Base-by-base conservation (phyloP, 108 stramenopile genomes). In the Nitzschia inconspicua region DNA sequence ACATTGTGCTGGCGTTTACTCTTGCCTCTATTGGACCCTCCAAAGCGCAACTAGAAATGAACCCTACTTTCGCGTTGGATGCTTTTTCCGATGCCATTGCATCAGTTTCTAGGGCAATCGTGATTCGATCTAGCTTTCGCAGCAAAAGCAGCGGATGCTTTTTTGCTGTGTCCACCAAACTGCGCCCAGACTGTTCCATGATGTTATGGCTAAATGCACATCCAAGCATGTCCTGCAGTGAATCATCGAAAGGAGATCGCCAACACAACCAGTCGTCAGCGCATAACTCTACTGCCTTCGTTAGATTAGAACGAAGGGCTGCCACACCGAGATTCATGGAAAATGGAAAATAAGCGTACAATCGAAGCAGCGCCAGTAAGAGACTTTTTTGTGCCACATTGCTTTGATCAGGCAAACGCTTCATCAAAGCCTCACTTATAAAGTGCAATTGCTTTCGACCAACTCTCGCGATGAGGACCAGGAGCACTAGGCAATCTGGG, bases 141-240 rank as follows among this genome's bases (percentile, higher is more conserved):
- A 85, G 43, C 20, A 85, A 31, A 51, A 89, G 40, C n/a, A 85
- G 66, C 44, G 88, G 81, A 25, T 84, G 79, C n/a, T 68, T 72
- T 36, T 83, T 75, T 0, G 82, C 57, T 23, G 58, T 28, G 5
- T 85, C 82, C 19, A 37, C 34, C 16, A 83, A 46, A 8, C 63
- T 43, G 40, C 76, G 79, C 10, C 70, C 48, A 20, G 77, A 49
- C 22, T 67, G 67, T 5, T 35, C 25, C 32, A 65, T 61, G 13
- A 70, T 40, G n/a, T 60, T 61, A 24, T 37, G 52, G 3, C 14
- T 35, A 11, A 51, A 41, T 1, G 82, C 35, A 9, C 72, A 44
- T 8, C 44, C 42, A 11, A 89, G 25, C 59, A 83, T 69, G 5
- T 73, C 78, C 3, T 63, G 23, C 18, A 82, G 16, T 55, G 72